Conservation (phyloP, 129 eudicot species). For the Tagetes erecta region DNA sequence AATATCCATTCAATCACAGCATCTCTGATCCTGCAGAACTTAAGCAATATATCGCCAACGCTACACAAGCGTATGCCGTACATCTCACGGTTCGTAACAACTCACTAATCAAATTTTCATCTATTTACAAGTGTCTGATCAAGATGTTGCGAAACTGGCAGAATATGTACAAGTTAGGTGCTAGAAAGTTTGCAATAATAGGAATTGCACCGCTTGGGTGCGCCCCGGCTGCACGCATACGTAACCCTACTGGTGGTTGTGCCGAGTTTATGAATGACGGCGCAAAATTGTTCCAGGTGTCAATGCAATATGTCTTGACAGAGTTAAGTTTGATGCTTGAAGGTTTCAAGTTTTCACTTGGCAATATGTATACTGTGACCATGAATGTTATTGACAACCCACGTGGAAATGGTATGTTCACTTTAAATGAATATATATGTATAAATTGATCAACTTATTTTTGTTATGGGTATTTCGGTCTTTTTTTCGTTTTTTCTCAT, state of each 20-base stretch:
- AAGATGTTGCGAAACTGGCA: constrained; percentile 19
- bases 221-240: constrained; percentile 35
- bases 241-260: constrained; percentile 34
- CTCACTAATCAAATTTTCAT: neutral
- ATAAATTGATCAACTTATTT: neutral
- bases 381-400: constrained; percentile 44
- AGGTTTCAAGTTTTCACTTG: constrained; percentile 46
- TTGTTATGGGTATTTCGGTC: too few relatives aligned
- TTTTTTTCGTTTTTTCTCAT: too few relatives aligned
- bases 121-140: too few relatives aligned
- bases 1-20: constrained; percentile 12
- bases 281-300: constrained; percentile 31
- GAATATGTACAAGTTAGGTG: constrained; percentile 48
- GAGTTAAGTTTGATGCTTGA: constrained; percentile 26
- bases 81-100: constrained; percentile 38
- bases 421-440: neutral
- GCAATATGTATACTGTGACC: constrained; percentile 47
- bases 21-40: neutral
- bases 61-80: constrained; percentile 26
- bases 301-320: constrained; percentile 23
- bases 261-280: constrained; percentile 23
- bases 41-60: constrained; percentile 12
- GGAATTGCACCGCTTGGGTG: constrained; percentile 53
- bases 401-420: constrained; percentile 33
- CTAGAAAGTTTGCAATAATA: constrained; percentile 46